These are phyloP conservation scores for Cinnamomum micranthum DNA, from an alignment of 164 flowering plant species.

Conservation along the genomic window DNA sequence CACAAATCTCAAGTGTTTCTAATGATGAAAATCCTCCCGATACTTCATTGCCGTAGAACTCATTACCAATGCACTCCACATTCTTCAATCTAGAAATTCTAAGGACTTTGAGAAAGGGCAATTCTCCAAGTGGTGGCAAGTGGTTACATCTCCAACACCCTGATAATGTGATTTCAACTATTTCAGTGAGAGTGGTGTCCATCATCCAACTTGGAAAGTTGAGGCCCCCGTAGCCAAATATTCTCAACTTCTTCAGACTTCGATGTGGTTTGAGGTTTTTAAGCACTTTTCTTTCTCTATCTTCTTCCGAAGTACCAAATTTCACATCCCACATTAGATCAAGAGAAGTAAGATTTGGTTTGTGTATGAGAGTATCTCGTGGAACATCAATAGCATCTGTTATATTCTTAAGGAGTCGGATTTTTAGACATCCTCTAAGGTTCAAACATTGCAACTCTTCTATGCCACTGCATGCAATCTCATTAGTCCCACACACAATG, in stretches of 20 bases:
- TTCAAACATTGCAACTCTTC: background rate
- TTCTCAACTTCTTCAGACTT: no score
- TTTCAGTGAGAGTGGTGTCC: background rate
- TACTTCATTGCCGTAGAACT: background rate
- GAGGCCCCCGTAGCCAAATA: no score
- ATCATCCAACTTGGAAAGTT: slow-evolving; percentile 19
- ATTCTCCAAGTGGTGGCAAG: slow-evolving; percentile 20
- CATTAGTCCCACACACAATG: background rate
- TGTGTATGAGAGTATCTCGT: background rate
- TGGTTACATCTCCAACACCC: slow-evolving; percentile 13
- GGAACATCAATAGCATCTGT: background rate
- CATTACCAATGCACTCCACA: background rate
- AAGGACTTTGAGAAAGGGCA: slow-evolving; percentile 17
- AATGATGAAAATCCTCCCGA: slow-evolving; percentile 3
- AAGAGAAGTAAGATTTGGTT: background rate
- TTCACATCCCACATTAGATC: background rate
- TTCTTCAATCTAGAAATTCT: background rate
- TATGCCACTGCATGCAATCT: background rate
- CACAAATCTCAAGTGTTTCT: background rate
- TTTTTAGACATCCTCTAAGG: background rate
- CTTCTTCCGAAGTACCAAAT: no score
- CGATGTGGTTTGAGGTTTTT: no score
- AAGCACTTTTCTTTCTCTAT: no score
- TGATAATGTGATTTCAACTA: background rate
- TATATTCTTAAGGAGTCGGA: background rate